These are phyloP conservation scores for Cytospora piceicola DNA, from an alignment of 2,329 filamentous ascomycete genomes.

Conservation along the genomic window DNA sequence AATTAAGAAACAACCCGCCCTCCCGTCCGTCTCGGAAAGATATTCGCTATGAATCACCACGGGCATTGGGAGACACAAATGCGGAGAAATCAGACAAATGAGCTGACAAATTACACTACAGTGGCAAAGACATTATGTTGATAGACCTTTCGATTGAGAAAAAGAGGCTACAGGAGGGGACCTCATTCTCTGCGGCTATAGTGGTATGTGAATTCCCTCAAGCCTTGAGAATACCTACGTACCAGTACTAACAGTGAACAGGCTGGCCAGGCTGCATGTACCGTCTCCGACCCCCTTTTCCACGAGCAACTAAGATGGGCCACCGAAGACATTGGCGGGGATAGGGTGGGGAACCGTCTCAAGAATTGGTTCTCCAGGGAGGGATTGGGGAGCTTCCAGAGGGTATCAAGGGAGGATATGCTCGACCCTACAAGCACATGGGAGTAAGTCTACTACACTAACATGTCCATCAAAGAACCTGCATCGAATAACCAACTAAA, in stretches of 20 bases:
- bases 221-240: no score
- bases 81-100: neutral
- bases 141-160: slow-evolving; percentile 14
- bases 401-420: neutral
- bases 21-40: no score
- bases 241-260: neutral
- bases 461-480: fast-evolving
- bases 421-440: slow-evolving; percentile 14
- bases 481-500: no score
- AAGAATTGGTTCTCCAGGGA: neutral
- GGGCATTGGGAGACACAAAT: neutral
- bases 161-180: slow-evolving; percentile 16
- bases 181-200: slow-evolving; percentile 11
- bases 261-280: slow-evolving; percentile 19
- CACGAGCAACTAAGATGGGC: neutral
- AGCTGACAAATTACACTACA: neutral
- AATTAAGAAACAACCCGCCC: no score
- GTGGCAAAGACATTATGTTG: slow-evolving; percentile 11
- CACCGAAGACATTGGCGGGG: neutral
- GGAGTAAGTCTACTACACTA: slow-evolving; percentile 4
- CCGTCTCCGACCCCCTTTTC: slow-evolving; percentile 7
- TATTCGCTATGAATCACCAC: neutral
- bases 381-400: slow-evolving; percentile 11
- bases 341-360: slow-evolving; percentile 9
- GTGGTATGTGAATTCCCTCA: neutral